Conservation (phyloP, 345 rosid species). For the Eucalyptus melliodora region DNA sequence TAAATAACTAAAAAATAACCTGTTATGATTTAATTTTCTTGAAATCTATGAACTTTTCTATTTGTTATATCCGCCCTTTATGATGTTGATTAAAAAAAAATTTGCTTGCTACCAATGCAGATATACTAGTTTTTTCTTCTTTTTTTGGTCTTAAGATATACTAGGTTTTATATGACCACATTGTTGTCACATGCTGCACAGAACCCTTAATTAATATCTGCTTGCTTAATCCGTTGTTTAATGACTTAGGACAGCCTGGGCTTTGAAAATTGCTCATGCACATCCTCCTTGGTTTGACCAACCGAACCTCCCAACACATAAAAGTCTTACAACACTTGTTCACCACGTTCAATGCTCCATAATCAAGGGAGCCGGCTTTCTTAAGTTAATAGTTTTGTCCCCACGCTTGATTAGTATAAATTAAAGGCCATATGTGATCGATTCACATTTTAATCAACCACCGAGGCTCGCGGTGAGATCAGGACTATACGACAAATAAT, state of each 20-base stretch:
- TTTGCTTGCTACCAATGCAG: not conserved
- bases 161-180: not conserved
- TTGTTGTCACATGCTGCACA: not conserved
- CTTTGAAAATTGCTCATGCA: not conserved
- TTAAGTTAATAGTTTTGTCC: not conserved
- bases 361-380: not conserved
- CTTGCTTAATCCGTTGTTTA: not conserved
- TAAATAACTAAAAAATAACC: not conserved
- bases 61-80: rapidly evolving
- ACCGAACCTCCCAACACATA: not conserved
- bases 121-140: not conserved
- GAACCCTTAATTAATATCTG: not conserved
- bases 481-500: not conserved
- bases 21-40: not conserved
- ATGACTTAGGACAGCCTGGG: not conserved
- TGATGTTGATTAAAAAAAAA: not conserved
- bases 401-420: not conserved
- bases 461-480: not conserved
- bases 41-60: not conserved
- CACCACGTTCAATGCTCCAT: not conserved
- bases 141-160: not conserved
- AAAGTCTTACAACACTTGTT: not conserved
- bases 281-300: not conserved
- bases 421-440: not conserved
- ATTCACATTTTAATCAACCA: not conserved